Base-by-base conservation (phyloP, 495 filamentous ascomycete genomes). In the Penicillium maclennaniae region DNA sequence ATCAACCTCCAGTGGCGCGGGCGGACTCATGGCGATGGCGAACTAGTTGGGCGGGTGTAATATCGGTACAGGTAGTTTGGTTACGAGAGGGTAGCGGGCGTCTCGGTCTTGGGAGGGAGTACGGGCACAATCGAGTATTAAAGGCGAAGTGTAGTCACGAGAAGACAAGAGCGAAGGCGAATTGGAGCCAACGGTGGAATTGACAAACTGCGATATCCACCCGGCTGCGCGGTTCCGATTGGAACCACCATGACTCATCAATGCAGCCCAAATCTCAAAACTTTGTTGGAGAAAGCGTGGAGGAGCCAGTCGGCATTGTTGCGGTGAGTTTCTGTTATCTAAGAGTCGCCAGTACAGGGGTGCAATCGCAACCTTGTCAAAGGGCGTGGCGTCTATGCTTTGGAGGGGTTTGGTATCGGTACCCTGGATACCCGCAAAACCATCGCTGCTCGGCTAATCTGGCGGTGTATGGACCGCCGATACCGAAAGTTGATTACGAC, bases 1-100 rank as follows among this genome's bases (percentile, higher is more conserved):
- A 21, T 70, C 59, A 45, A 70, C 59, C 27, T 78, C 74, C 45
- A 75, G 26, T 21, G 74, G 63, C 19, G 71, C 64, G 34, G 76
- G 69, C 37, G 76, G 72, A 47, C 68, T 72, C 71, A 75, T 76
- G 12, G 46, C 28, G 46, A 45, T 39, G 26, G 31, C 39, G 28
- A 10, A 47, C 47, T 37, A 40, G 23, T 43, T 44, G 42, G 25
- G 14, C 34, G 31, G 54, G 51, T 58, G 38, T 46, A 27, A 40
- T 26, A 19, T 23, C 45, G 54, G 42, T 42, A 42, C 28, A 51
- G 40, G 57, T 55, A 42, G 23, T 38, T 39, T 44, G 14, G 44
- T 45, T 45, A 42, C 37, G 49, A 19, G 37, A 8, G 19, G 23
- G 9, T 14, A 14, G 19, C 40, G 19, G 31, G 15, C n/a, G 45